Evolutionary conservation across 495 filamentous ascomycete species (phyloP), one percentile per base, ranked within the genome.

Genomic region (Aspergillus sclerotioniger): DNA sequence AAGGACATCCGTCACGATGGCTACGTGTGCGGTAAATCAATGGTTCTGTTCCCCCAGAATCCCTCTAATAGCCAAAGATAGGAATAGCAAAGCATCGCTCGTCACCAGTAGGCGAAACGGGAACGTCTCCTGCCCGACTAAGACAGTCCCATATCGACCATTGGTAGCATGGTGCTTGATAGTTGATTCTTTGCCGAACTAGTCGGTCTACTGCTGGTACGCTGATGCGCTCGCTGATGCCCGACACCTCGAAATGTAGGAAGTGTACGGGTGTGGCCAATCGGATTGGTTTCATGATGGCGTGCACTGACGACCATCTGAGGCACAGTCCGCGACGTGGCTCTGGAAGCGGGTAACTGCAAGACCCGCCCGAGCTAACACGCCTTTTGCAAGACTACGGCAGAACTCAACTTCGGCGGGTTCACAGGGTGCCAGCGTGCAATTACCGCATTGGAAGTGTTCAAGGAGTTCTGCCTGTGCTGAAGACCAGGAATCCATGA

Each of bases 221-320:
- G 80, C 84, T 84, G 79, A 78, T 81, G 72, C 79, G 81, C 84
- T 86, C 84, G 82, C 82, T 83, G 78, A 80, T 77, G 76, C 74
- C 71, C 58, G 43, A 71, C 61, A 67, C 62, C 60, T 63, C 55
- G 63, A 60, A 68, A 28, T 16, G 16, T 55, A 63, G 49, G 53
- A 61, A 57, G 54, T 43, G 29, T 20, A 44, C 54, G 56, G 54
- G 57, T 55, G 57, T 46, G 54, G 49, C 58, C 51, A 63, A 68
- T 64, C 63, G 54, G 39, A 61, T 56, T 60, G 51, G 51, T 62
- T 69, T 57, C 33, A 61, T 55, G 57, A 68, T 63, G 64, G 63
- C 57, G 52, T 59, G 31, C 63, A 64, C 62, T 57, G 66, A 67
- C 61, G 47, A 63, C 54, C 57, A 71, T 68, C 65, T 68, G 57